Evolutionary conservation across 495 filamentous ascomycete genomes (phyloP).

Genomic region (Annulohypoxylon nitens): DNA sequence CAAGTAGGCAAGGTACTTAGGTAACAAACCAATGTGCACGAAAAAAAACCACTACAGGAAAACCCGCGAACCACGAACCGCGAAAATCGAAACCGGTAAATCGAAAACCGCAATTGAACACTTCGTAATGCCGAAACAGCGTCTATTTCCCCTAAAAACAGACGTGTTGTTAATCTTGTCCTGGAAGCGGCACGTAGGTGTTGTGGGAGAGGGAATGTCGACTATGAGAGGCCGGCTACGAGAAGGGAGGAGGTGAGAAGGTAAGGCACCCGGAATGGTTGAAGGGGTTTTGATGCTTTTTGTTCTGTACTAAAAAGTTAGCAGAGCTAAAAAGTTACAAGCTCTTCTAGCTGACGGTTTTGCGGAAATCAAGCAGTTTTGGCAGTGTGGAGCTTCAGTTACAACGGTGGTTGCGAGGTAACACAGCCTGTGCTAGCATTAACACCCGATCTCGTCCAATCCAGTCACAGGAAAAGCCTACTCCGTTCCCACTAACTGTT

Average conservation of each 20-base stretch:
- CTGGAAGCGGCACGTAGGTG: conserved; percentile 35
- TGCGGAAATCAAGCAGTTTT: conserved; percentile 33
- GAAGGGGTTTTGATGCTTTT: conserved; percentile 49
- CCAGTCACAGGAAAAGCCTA: conserved; percentile 24
- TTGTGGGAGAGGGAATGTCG: conserved; percentile 30
- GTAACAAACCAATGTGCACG: not conserved
- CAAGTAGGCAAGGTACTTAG: not conserved
- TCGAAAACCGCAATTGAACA: conserved; percentile 13
- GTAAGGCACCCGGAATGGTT: conserved; percentile 14
- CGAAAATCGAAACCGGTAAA: not conserved
- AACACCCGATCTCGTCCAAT: conserved; percentile 44
- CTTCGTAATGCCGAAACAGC: conserved; percentile 39
- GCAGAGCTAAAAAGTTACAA: not conserved
- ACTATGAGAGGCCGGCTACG: conserved; percentile 35
- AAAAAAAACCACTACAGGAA: no score
- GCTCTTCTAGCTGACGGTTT: conserved; percentile 32
- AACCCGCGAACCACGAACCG: not conserved
- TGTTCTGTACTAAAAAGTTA: conserved; percentile 30
- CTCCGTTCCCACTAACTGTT: conserved; percentile 34
- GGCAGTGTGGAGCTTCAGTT: conserved; percentile 28
- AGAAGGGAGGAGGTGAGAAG: conserved; percentile 22
- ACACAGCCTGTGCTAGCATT: conserved; percentile 36
- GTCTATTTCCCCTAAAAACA: conserved; percentile 34
- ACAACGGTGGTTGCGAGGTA: conserved; percentile 42
- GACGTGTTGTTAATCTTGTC: conserved; percentile 30